Conservation (phyloP, 495 filamentous ascomycete species). For the Filosporella fistucella region DNA sequence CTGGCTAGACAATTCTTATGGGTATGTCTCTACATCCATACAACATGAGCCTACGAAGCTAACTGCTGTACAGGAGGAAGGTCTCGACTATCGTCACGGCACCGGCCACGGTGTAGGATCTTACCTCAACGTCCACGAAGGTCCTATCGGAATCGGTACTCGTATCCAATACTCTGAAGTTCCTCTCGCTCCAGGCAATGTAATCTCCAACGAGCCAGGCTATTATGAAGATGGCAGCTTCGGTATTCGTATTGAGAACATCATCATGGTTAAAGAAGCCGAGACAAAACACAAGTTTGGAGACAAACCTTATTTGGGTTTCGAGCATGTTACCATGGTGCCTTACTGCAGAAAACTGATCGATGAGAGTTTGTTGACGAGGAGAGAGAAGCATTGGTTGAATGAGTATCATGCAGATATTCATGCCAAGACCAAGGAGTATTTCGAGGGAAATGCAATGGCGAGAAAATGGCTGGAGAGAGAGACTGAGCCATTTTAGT, state of each 20-base stretch:
- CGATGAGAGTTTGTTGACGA: constrained; percentile 66
- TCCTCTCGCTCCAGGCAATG: constrained; percentile 82
- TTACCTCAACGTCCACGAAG: constrained; percentile 92
- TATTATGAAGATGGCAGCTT: constrained; percentile 98
- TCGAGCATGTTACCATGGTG: constrained; percentile 96
- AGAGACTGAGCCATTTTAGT: constrained; percentile 44
- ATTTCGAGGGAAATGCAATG: constrained; percentile 66
- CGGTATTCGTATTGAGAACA: constrained; percentile 97
- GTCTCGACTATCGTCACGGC: constrained; percentile 92
- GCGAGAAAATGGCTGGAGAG: constrained; percentile 78
- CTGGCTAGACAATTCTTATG: constrained; percentile 90
- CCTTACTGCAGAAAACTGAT: constrained; percentile 90
- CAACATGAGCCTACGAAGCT: background rate
- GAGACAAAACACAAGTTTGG: constrained; percentile 85
- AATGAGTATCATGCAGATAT: constrained; percentile 84
- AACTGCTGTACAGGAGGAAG: constrained; percentile 51
- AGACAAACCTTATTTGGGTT: constrained; percentile 89
- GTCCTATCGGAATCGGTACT: constrained; percentile 93
- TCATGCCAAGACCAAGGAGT: constrained; percentile 74
- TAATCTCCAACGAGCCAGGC: constrained; percentile 92
- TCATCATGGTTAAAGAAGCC: constrained; percentile 84
- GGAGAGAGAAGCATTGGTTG: constrained; percentile 79
- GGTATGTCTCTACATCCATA: constrained; percentile 42
- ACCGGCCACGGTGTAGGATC: constrained; percentile 97
- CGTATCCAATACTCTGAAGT: constrained; percentile 90